Percentiles rank a stretch among this genome's conserved stretches.
phyloP scores from a whole-genome alignment of 2,329 filamentous ascomycete species.

The Tolypocladium pustulatum region DNA sequence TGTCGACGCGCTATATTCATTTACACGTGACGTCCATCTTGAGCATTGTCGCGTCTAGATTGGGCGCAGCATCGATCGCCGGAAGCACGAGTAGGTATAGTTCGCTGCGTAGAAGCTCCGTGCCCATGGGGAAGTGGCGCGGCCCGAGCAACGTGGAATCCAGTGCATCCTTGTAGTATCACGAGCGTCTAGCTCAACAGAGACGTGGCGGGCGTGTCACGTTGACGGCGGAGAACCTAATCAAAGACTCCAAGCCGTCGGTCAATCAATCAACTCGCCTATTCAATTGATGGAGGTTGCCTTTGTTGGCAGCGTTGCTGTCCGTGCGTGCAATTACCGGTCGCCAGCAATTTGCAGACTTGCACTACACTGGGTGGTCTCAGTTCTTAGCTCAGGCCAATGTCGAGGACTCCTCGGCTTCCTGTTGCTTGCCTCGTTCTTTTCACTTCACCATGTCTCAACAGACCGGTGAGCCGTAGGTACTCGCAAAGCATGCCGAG shows the following conservation, averaged over 20 bases:
- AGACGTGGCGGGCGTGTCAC: neutral
- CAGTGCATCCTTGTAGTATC: neutral
- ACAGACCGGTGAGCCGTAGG: neutral
- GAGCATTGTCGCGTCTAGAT: neutral
- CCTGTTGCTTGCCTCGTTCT: neutral
- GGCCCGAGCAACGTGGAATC: neutral
- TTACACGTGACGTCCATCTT: neutral
- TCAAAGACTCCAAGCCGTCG: neutral
- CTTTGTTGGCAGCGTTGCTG: neutral
- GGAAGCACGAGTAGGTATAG: too few relatives aligned
- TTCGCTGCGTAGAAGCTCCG: neutral
- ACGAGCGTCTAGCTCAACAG: neutral
- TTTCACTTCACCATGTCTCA: neutral
- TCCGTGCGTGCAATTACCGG: neutral
- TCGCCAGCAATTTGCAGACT: neutral
- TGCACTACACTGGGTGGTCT: neutral
- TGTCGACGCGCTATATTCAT: neutral
- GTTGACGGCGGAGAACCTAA: neutral
- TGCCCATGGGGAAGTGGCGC: neutral
- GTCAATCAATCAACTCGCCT: neutral
- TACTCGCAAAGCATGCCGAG: neutral
- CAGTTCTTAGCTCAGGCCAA: neutral
- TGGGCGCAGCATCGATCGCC: neutral
- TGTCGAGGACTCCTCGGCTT: neutral
- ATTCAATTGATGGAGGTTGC: neutral